A percentile compares a stretch with the other conserved stretches of the same genome.
Evolutionary conservation across 768 basidiomycete species (phyloP).

Genomic region (Xerocomellus intermedius): DNA sequence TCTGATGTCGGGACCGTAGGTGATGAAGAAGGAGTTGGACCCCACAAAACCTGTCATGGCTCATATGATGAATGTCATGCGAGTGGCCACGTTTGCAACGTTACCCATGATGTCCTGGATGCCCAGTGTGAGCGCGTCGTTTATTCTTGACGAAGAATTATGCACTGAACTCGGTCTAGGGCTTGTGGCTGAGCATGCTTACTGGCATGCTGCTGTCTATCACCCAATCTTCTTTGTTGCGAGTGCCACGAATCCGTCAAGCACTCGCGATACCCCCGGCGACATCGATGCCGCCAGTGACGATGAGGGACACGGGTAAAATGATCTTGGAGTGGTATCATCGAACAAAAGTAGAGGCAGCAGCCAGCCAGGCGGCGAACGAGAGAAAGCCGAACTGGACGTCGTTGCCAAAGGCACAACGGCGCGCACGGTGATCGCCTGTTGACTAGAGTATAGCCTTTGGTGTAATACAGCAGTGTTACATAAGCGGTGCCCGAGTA

Average conservation of each 20-base stretch:
- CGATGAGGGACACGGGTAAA: conserved; percentile 29
- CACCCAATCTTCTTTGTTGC: conserved; percentile 48
- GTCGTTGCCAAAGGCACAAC: conserved; percentile 21
- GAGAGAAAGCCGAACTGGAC: conserved; percentile 25
- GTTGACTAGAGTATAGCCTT: conserved; percentile 1
- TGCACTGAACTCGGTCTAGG: conserved; percentile 37
- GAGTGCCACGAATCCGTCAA: conserved; percentile 40
- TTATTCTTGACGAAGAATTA: not conserved
- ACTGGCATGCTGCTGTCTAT: conserved; percentile 47
- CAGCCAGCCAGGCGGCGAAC: not conserved
- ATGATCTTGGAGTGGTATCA: conserved; percentile 21
- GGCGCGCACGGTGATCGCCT: conserved; percentile 4
- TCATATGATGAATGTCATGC: conserved; percentile 69
- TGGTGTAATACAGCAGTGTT: conserved; percentile 4
- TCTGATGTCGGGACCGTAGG: conserved; percentile 23
- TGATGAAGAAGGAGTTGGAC: conserved; percentile 56
- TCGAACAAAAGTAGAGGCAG: not conserved
- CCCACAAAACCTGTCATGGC: conserved; percentile 50
- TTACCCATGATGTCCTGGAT: conserved; percentile 56
- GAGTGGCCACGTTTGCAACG: conserved; percentile 51
- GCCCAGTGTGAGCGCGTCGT: conserved; percentile 56
- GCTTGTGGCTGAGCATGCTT: conserved; percentile 56
- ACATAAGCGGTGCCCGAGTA: conserved; percentile 12
- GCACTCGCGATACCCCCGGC: conserved; percentile 35
- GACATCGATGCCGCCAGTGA: conserved; percentile 17